Base-by-base conservation (phyloP, 2,329 filamentous ascomycete species). In the Leptographium radiaticola region DNA sequence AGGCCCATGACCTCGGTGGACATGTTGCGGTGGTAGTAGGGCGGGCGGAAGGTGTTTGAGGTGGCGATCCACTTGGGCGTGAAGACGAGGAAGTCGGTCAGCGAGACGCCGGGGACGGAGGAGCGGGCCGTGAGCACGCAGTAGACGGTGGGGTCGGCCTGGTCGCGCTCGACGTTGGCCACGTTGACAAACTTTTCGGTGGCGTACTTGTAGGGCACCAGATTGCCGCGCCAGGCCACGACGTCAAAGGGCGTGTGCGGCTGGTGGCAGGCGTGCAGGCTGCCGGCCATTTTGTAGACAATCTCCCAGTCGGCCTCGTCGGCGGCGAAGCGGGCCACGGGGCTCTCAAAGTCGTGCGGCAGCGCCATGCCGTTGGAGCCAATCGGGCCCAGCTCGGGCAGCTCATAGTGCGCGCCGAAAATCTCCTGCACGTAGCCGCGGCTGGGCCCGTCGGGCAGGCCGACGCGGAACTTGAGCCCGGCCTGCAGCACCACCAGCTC, bases 191-290 rank as follows among this genome's bases (percentile, higher is more conserved):
- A 68, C 55, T 75, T 76, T 9, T 73, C 75, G 5, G 79, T 62
- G 51, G 75, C 75, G 61, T 80, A 80, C 63, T 79, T 79, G 65
- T 73, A 78, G 0, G 75, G 76, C 53, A 80, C 79, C 60, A 84
- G 84, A 51, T 78, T 81, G n/a, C 83, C 83, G 59, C 86, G 82
- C 83, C 83, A 86, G 2, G 81, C 83, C 0, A 86, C 56, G 1
- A 57, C 83, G 59, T 87, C 83, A 61, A 86, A 87, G 0, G 84
- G 83, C 2, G 76, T 81, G 62, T 86, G 83, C 25, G 70, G 71
- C 62, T 87, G 83, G 25, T 72, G 73, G 53, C 76, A 80, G 25
- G 68, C 70, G 61, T 83, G 84, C 40, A 84, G 75, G 44, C 75
- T 72, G 1, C 81, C 81, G 1, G 73, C 74, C 47, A 85, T 75